phyloP scores from a whole-genome alignment of 2,329 filamentous ascomycete species.

The Fusarium redolens region DNA sequence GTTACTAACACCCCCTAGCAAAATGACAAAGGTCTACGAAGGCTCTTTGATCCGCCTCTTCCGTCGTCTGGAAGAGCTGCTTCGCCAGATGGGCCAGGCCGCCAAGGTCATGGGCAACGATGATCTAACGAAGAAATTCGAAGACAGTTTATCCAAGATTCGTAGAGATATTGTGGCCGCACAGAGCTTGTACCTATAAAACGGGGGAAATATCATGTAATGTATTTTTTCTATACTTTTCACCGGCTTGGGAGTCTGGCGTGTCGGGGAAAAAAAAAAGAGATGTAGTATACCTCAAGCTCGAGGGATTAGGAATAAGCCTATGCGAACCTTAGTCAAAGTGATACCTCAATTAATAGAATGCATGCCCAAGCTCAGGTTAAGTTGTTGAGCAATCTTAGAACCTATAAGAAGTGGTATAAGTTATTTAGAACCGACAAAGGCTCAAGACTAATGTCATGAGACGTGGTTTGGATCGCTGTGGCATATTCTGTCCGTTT shows the following conservation, averaged over 20 bases:
- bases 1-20: constrained; percentile 65
- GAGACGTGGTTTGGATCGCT: background rate
- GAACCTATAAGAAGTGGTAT: background rate
- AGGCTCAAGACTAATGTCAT: background rate
- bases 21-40: constrained; percentile 99
- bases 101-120: constrained; percentile 98
- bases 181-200: constrained; percentile 88
- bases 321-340: constrained; percentile 26
- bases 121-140: constrained; percentile 92
- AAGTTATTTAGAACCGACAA: background rate
- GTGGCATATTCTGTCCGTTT: background rate
- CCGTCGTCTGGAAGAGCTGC: constrained; percentile 90
- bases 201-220: constrained; percentile 1
- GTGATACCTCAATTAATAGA: constrained; percentile 29
- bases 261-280: constrained; percentile 31
- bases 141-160: constrained; percentile 85
- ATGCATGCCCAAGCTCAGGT: background rate
- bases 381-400: background rate
- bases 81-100: constrained; percentile 95
- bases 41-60: constrained; percentile 96
- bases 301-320: constrained; percentile 33
- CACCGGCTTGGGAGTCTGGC: constrained; percentile 42
- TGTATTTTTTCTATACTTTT: constrained; percentile 40
- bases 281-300: constrained; percentile 26
- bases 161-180: constrained; percentile 94